Conservation (phyloP, 257 asterid species). For the Plantago ovata region DNA sequence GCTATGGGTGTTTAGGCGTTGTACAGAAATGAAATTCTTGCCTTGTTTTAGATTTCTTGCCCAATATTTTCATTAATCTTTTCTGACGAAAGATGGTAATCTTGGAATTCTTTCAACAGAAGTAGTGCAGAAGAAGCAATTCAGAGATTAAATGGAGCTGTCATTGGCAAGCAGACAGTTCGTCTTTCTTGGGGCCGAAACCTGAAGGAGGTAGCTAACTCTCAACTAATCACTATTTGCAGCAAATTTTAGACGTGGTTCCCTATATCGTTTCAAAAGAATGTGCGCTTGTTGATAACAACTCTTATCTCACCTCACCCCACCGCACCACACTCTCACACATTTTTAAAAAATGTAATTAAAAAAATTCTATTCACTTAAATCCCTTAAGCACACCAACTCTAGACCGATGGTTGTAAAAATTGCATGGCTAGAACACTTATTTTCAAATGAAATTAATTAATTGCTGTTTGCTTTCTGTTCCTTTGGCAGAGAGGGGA, state of each 20-base stretch:
- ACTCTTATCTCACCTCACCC: too few species aligned
- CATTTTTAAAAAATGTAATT: neutral
- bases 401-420: neutral
- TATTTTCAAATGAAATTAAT: neutral
- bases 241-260: neutral
- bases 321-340: neutral
- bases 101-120: conserved; percentile 24
- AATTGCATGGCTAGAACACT: neutral
- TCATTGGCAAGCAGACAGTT: conserved; percentile 60
- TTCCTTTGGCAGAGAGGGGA: conserved; percentile 42
- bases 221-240: neutral
- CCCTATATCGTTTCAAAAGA: neutral
- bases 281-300: neutral
- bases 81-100: neutral
- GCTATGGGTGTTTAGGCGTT: too few species aligned
- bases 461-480: neutral
- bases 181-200: conserved; percentile 72
- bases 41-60: neutral
- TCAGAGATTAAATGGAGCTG: conserved; percentile 42
- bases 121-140: conserved; percentile 56
- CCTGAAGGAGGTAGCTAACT: conserved; percentile 39
- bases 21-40: too few species aligned
- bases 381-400: too few species aligned
- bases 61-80: neutral
- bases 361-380: neutral